Base-by-base conservation (phyloP, 1,284 basidiomycete species). In the Rhodotorula sp. region DNA sequence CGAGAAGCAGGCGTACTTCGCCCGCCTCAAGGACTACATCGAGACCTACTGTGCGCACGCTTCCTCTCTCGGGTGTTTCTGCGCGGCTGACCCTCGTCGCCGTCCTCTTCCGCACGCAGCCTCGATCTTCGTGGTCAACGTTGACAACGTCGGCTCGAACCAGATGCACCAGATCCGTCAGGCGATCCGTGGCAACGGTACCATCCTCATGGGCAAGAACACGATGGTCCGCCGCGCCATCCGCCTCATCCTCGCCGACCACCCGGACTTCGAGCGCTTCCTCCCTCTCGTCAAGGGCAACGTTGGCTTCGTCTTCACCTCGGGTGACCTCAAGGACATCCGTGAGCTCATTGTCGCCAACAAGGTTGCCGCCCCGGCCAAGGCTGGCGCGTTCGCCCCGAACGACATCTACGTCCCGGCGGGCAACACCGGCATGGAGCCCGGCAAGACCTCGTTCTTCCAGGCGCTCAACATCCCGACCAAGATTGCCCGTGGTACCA, bases 141-240 rank as follows among this genome's bases (percentile, higher is more conserved):
- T 99, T 81, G 97, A 99, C 89, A 99, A 99, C 85, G 96, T 99
- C 82, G 93, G 93, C 74, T 98, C 95, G 76, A 97, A 98, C 88
- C 97, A 99, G 86, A 82, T 95, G 93, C 94, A 97, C 83, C 94
- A 97, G 84, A 98, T 99, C 82, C 95, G 97, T 86, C 90, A 92
- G 79, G 86, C 96, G 66, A 89, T 99, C 83, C 94, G 97, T 80
- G 94, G 94, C 81, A 94, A 93, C 84, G 97, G 92, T 87, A 86
- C 94, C 72, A 95, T 99, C 77, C 85, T 99, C 80, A 99, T 99
- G 97, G 96, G 96, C 82, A 99, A 99, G 87, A 99, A 99, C 90
- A 99, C 97, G 83, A 98, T 99, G 97, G 95, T 98, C 81, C 92
- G 96, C 85, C 94, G 96, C 82, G 96, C 94, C 72, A 88, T 99